Percentiles rank a stretch among this genome's conserved stretches.
Evolutionary conservation across 2,329 filamentous ascomycete genomes (phyloP).

Genomic region (Neonectria ditissima): DNA sequence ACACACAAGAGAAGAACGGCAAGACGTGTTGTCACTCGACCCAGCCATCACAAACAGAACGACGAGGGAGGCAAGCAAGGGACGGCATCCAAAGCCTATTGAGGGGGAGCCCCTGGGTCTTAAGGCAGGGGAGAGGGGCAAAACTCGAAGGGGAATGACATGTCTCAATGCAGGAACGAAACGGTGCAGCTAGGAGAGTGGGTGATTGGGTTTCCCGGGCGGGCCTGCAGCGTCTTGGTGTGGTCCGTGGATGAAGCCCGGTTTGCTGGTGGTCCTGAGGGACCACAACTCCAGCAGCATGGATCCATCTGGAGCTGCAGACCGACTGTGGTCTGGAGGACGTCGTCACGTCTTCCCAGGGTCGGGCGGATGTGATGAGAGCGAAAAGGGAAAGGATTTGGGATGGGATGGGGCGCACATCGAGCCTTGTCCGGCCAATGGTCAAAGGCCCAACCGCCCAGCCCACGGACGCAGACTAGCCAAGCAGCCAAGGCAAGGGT

Average conservation of each 20-base stretch:
- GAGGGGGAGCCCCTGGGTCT: constrained; percentile 41
- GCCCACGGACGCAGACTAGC: constrained; percentile 33
- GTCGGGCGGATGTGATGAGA: constrained; percentile 40
- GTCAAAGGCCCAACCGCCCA: constrained; percentile 30
- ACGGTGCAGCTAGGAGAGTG: constrained; percentile 38
- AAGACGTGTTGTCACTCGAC: constrained; percentile 18
- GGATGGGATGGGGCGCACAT: constrained; percentile 30
- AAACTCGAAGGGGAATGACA: constrained; percentile 48
- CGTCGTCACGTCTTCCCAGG: constrained; percentile 40
- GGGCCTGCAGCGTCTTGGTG: constrained; percentile 39
- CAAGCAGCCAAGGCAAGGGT: constrained; percentile 41
- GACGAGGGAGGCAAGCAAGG: constrained; percentile 17
- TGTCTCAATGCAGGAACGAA: constrained; percentile 57
- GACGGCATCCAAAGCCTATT: constrained; percentile 10
- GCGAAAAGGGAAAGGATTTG: constrained; percentile 33
- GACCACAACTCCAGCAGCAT: constrained; percentile 37
- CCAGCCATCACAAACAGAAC: constrained; percentile 21
- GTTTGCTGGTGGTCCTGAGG: constrained; percentile 39
- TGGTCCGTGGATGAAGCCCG: constrained; percentile 30
- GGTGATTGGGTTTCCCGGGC: constrained; percentile 35
- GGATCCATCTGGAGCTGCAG: constrained; percentile 42
- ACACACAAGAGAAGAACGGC: constrained; percentile 13
- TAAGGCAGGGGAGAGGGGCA: constrained; percentile 42
- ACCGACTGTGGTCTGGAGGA: constrained; percentile 19
- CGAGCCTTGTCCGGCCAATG: constrained; percentile 37